These are phyloP conservation scores for Sordaria brevicollis DNA, from an alignment of 495 filamentous ascomycete genomes.

Conservation along the genomic window DNA sequence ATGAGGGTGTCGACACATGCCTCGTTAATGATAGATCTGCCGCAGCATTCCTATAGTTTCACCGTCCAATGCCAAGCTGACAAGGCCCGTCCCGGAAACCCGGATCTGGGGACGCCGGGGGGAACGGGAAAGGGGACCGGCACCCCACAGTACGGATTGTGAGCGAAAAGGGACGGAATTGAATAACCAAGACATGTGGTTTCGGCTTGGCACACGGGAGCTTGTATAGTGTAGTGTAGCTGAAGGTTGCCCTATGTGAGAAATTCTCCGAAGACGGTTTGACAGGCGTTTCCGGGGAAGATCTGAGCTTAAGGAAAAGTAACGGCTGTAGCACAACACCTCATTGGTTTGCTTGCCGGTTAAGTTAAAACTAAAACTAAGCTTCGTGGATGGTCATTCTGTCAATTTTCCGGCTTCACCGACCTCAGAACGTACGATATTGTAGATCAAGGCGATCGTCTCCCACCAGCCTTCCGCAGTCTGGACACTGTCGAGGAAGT, in stretches of 20 bases:
- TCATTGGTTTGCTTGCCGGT: not conserved
- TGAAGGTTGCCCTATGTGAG: not conserved
- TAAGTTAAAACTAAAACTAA: not conserved
- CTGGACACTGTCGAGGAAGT: not conserved
- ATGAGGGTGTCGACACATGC: not conserved
- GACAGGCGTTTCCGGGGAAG: not conserved
- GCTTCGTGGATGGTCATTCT: not conserved
- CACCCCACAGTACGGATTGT: not conserved
- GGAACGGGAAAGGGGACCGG: not conserved
- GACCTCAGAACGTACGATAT: not conserved
- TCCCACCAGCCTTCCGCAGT: not conserved
- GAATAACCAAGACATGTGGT: not conserved
- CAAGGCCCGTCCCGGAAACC: not conserved
- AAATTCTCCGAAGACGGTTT: not conserved
- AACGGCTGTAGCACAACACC: not conserved
- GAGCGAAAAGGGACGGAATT: not conserved
- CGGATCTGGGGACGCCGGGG: not conserved
- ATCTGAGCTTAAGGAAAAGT: not conserved
- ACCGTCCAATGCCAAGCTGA: not conserved
- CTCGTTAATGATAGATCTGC: not conserved
- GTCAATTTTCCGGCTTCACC: not conserved
- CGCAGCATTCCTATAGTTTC: not conserved
- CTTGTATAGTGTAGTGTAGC: not conserved
- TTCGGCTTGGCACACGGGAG: not conserved
- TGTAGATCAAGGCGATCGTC: not conserved